Conservation (phyloP, 176 grass and related monocot species). For the Phoenix roebelenii region DNA sequence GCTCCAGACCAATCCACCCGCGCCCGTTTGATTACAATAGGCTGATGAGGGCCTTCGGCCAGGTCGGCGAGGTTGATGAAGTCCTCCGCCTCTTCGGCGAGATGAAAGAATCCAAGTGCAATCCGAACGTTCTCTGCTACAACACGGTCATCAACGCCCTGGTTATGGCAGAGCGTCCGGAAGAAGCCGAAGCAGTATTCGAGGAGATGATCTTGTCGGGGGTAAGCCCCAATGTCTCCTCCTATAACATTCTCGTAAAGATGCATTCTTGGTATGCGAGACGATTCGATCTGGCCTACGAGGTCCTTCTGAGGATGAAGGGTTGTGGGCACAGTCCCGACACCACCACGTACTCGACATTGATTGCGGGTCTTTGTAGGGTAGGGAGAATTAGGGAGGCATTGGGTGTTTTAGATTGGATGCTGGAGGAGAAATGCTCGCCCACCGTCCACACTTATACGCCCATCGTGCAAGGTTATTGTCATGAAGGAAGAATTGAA, state of each 20-base stretch:
- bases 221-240: slow-evolving; percentile 30
- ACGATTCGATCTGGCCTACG: slow-evolving; percentile 45
- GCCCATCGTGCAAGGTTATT: slow-evolving; percentile 69
- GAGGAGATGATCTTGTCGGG: slow-evolving; percentile 42
- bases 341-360: slow-evolving; percentile 43
- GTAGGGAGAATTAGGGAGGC: slow-evolving; percentile 37
- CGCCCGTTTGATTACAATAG: slow-evolving; percentile 28
- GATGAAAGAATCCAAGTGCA: slow-evolving; percentile 17
- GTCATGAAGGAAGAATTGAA: slow-evolving; percentile 42
- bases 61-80: slow-evolving; percentile 31
- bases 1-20: neutral
- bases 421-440: slow-evolving; percentile 40
- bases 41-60: slow-evolving; percentile 47
- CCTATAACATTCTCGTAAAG: slow-evolving; percentile 68
- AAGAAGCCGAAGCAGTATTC: slow-evolving; percentile 26
- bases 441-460: slow-evolving; percentile 60
- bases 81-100: slow-evolving; percentile 49
- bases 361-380: slow-evolving; percentile 56
- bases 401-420: slow-evolving; percentile 57
- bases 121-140: slow-evolving; percentile 58
- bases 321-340: slow-evolving; percentile 37
- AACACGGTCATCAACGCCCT: slow-evolving; percentile 79
- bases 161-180: slow-evolving; percentile 24
- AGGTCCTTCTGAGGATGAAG: slow-evolving; percentile 24
- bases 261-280: slow-evolving; percentile 30